phyloP scores from a whole-genome alignment of 2,329 filamentous ascomycete genomes.

The Hypomyces rosellus region DNA sequence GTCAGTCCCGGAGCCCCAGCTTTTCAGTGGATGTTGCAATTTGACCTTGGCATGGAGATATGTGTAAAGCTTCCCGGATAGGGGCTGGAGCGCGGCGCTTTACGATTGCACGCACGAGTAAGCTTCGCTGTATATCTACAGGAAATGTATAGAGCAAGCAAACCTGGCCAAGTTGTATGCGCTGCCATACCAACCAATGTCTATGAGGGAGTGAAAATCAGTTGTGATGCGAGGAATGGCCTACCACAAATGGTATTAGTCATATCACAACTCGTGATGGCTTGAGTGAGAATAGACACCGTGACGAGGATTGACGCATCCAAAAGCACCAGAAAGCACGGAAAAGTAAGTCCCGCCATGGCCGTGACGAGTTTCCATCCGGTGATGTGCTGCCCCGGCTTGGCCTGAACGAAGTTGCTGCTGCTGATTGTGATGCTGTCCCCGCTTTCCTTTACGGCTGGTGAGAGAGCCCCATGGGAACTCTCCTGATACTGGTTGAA shows the following conservation, averaged over 20 bases:
- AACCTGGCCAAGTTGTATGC: slow-evolving; percentile 23
- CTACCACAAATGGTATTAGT: background rate
- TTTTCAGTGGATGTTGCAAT: slow-evolving; percentile 11
- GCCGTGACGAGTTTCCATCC: background rate
- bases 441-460: too few species aligned
- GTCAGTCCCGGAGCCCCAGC: slow-evolving; percentile 30
- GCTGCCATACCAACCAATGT: slow-evolving; percentile 40
- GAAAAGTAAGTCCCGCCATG: too few species aligned
- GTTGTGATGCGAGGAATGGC: slow-evolving; percentile 19
- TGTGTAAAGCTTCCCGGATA: slow-evolving; percentile 28
- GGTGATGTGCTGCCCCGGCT: too few species aligned
- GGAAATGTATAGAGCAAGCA: slow-evolving; percentile 14
- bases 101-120: background rate
- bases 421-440: too few species aligned
- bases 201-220: slow-evolving; percentile 30
- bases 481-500: too few species aligned
- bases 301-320: too few species aligned
- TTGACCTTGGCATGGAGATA: slow-evolving; percentile 18
- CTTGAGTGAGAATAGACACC: too few species aligned
- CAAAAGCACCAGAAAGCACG: too few species aligned
- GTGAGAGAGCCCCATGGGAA: too few species aligned
- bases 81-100: slow-evolving; percentile 20
- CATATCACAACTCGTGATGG: too few species aligned
- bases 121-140: slow-evolving; percentile 1
- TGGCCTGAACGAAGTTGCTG: too few species aligned